Conservation (phyloP, 139 green algal species). For the Micractinium sp. region DNA sequence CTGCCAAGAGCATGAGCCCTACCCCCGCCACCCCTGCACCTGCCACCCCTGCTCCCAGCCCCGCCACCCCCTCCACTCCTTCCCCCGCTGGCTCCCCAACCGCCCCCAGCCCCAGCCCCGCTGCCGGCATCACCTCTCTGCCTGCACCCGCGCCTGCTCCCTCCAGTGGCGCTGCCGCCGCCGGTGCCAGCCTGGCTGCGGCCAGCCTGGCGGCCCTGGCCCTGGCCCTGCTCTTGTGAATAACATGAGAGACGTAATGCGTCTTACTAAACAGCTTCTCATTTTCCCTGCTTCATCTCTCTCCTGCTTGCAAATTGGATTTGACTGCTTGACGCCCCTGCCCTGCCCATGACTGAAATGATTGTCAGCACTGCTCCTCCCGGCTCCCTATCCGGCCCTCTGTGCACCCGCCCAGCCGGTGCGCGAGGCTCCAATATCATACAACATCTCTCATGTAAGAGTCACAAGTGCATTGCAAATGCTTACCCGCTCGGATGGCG, state of each 20-base stretch:
- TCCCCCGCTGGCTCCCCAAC: background rate
- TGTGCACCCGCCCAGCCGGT: too few species aligned
- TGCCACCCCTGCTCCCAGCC: background rate
- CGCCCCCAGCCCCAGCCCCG: background rate
- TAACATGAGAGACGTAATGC: background rate
- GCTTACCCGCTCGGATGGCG: too few species aligned
- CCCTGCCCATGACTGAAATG: background rate
- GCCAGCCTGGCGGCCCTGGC: background rate
- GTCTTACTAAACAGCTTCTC: background rate
- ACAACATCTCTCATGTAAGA: too few species aligned
- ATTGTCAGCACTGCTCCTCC: background rate
- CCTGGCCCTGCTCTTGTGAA: constrained; percentile 18
- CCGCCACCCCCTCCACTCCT: background rate
- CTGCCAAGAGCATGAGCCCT: background rate
- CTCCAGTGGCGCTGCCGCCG: background rate
- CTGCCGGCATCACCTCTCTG: background rate
- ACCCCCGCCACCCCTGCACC: background rate
- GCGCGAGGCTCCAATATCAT: too few species aligned
- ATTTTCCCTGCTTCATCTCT: background rate
- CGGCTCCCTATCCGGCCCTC: background rate
- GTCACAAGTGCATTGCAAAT: too few species aligned
- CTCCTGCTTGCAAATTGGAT: background rate
- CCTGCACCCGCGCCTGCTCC: background rate
- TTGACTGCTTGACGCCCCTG: background rate
- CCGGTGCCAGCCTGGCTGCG: background rate